Base-by-base conservation (phyloP, 768 basidiomycete genomes). In the Suillus subaureus region DNA sequence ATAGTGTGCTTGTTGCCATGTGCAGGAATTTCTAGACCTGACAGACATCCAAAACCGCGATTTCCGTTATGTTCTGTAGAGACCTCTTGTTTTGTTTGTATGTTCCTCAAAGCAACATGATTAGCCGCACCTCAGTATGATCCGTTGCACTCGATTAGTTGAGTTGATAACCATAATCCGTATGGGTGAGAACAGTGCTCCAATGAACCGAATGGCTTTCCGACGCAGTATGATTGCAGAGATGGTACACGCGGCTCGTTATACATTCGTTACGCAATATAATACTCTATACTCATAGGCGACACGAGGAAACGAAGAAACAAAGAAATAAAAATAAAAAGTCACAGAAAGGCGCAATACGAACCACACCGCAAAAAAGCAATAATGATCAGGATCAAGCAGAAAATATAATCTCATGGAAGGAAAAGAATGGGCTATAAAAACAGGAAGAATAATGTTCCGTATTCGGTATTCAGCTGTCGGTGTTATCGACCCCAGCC, bases 1-100 rank as follows among this genome's bases (percentile, higher is more conserved):
- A 26, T 9, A 7, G 11, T 35, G 33, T 33, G 33, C 33, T 33
- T 33, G 33, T 33, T 33, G 33, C 6, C 33, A 5, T 45, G 31
- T 21, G 21, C 61, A 52, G 67, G 43, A 49, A 47, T 57, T 56
- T 68, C 52, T 62, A n/a, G 89, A 90, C 73, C 80, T 90, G 43
- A 90, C 89, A 13, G 89, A 90, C 71, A 76, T 77, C 6, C 83
- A 89, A 72, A 91, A 91, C 71, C 81, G 81, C 40, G 87, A 89
- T 62, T 91, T 87, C 81, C 81, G 88, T 55, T 91, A 89, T 70
- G 79, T 84, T 5, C 76, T 89, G 39, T 88, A 72, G 63, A 26
- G 26, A 28, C 8, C 16, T 16, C 28, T 28, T 2, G 23, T 49
- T 49, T 28, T 28, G 28, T 52, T 26, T 28, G 28, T 28, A 18